Conservation (phyloP, 1,139 yeast species). For the Geotrichum restrictum region DNA sequence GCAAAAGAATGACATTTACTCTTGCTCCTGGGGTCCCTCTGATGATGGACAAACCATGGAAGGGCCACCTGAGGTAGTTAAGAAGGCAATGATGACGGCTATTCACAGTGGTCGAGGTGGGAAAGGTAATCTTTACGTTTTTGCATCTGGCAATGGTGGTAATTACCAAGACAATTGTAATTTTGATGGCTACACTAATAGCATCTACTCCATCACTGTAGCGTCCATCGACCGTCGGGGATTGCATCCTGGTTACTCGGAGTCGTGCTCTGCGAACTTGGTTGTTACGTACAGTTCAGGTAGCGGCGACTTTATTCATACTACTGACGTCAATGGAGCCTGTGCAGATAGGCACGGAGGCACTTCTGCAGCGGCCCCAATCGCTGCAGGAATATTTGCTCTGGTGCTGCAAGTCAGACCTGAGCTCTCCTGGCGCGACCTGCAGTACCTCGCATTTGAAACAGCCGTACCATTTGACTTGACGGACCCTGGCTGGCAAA, state of each 20-base stretch:
- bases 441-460: conserved; percentile 76
- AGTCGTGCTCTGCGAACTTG: conserved; percentile 91
- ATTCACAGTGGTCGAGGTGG: conserved; percentile 76
- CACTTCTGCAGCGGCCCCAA: conserved; percentile 97
- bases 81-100: conserved; percentile 78
- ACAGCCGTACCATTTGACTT: conserved; percentile 66
- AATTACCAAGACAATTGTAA: conserved; percentile 81
- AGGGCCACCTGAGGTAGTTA: conserved; percentile 74
- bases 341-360: conserved; percentile 87
- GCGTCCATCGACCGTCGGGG: conserved; percentile 90
- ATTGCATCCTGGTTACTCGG: conserved; percentile 81
- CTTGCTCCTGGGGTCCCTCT: conserved; percentile 98
- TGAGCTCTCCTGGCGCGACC: conserved; percentile 89
- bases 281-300: conserved; percentile 96
- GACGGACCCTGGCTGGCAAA: conserved; percentile 67
- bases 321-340: conserved; percentile 70
- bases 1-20: conserved; percentile 80
- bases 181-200: conserved; percentile 95
- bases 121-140: conserved; percentile 86
- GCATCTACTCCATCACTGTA: conserved; percentile 90
- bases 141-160: conserved; percentile 97
- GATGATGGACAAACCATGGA: conserved; percentile 88
- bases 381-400: conserved; percentile 92
- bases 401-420: conserved; percentile 80
- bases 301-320: conserved; percentile 81